These are phyloP conservation scores for Calendula officinalis DNA, from an alignment of 129 eudicot species.

Conservation along the genomic window DNA sequence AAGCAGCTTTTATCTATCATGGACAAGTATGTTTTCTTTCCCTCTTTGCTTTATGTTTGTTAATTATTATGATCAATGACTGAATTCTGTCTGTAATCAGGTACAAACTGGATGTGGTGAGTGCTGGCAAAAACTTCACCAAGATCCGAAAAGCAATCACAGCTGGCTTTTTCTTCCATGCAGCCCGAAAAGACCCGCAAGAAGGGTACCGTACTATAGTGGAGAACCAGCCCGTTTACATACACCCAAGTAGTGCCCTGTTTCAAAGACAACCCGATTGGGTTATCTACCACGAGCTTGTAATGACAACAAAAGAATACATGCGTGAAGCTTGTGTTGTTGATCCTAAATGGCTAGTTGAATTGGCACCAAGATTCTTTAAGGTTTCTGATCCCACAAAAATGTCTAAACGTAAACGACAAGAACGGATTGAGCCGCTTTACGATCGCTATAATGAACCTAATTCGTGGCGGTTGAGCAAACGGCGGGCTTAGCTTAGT, in stretches of 20 bases:
- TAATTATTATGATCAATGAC: neutral
- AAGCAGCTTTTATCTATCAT: conserved; percentile 82
- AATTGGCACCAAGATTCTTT: conserved; percentile 70
- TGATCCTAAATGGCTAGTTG: conserved; percentile 55
- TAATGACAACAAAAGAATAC: conserved; percentile 55
- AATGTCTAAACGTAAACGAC: conserved; percentile 85
- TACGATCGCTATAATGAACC: conserved; percentile 86
- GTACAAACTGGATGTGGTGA: conserved; percentile 46
- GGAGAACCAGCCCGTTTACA: conserved; percentile 37
- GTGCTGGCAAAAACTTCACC: conserved; percentile 39
- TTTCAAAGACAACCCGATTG: conserved; percentile 31
- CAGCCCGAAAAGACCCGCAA: conserved; percentile 39
- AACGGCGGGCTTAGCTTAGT: conserved; percentile 66
- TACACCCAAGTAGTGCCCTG: conserved; percentile 49
- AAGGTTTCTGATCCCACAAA: conserved; percentile 77
- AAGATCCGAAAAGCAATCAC: conserved; percentile 49
- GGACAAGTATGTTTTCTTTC: conserved; percentile 66
- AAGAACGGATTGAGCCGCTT: conserved; percentile 83
- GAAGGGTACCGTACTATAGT: conserved; percentile 43
- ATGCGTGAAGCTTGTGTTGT: conserved; percentile 50
- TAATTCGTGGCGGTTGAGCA: conserved; percentile 90
- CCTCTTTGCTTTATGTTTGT: neutral
- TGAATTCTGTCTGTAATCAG: conserved; percentile 27
- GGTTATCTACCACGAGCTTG: conserved; percentile 55
- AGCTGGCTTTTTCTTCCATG: conserved; percentile 47